Evolutionary conservation across 2,329 filamentous ascomycete genomes (phyloP).

Genomic region (Xylariaceae sp.): DNA sequence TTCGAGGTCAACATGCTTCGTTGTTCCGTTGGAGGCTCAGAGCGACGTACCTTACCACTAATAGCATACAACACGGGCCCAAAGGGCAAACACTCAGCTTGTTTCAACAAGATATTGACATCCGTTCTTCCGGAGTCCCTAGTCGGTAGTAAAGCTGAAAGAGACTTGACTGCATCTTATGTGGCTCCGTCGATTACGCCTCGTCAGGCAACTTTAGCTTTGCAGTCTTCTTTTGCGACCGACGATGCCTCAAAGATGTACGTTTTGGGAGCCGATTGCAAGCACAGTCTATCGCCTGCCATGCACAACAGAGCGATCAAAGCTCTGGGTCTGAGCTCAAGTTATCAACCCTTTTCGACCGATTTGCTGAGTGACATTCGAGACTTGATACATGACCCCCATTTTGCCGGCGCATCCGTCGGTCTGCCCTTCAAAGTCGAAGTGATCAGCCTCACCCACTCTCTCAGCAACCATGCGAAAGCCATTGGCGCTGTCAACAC

Average conservation of each 20-base stretch:
- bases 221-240: conserved; percentile 65
- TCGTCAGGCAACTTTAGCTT: conserved; percentile 59
- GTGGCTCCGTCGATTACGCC: conserved; percentile 52
- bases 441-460: conserved; percentile 65
- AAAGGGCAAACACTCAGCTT: conserved; percentile 62
- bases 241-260: conserved; percentile 67
- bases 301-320: conserved; percentile 73
- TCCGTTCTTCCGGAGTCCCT: conserved; percentile 52
- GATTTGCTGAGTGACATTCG: conserved; percentile 61
- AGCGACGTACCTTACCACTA: conserved; percentile 48
- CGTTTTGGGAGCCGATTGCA: conserved; percentile 70
- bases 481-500: conserved; percentile 78
- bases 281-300: conserved; percentile 70
- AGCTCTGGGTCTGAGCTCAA: conserved; percentile 66
- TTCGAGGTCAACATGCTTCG: conserved; percentile 57
- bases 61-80: conserved; percentile 65
- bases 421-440: conserved; percentile 75
- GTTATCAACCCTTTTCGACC: conserved; percentile 64
- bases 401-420: conserved; percentile 71
- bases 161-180: conserved; percentile 22
- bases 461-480: conserved; percentile 68
- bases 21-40: conserved; percentile 43
- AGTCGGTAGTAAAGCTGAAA: conserved; percentile 14
- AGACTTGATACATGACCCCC: conserved; percentile 60
- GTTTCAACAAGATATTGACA: conserved; percentile 64